These are phyloP conservation scores for Aspergillus ibericus DNA, from an alignment of 2,329 filamentous ascomycete species.

Conservation along the genomic window DNA sequence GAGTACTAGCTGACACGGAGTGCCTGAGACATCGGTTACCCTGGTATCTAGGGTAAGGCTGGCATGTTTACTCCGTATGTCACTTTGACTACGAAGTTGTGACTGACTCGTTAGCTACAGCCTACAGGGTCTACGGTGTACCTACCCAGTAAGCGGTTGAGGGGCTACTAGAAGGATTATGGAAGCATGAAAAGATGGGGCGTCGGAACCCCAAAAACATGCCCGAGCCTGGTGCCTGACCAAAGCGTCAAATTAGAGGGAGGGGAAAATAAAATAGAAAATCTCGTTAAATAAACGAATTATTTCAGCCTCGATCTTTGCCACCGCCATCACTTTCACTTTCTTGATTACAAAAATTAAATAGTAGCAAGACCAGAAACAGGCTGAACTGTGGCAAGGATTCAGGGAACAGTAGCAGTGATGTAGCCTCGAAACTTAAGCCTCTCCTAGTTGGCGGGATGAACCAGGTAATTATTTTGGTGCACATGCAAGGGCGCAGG, in stretches of 20 bases:
- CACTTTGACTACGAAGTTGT: too few relatives aligned
- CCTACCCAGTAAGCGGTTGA: background rate
- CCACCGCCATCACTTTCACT: background rate
- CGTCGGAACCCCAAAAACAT: background rate
- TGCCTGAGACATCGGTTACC: background rate
- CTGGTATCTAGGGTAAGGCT: background rate
- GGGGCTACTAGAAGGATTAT: background rate
- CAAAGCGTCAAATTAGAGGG: background rate
- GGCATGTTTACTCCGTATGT: background rate
- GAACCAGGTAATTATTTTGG: slow-evolving; percentile 11
- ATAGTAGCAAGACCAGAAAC: background rate
- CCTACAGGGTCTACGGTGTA: background rate
- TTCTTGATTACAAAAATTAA: background rate
- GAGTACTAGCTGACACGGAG: background rate
- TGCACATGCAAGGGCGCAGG: slow-evolving; percentile 23
- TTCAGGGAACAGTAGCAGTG: background rate
- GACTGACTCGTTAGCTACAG: too few relatives aligned
- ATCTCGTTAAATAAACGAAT: background rate
- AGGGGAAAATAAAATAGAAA: background rate
- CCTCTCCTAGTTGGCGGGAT: background rate
- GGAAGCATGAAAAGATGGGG: background rate
- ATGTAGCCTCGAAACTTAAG: background rate
- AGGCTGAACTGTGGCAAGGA: slow-evolving; percentile 1
- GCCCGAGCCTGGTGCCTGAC: background rate
- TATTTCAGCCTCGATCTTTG: background rate